Evolutionary conservation across 331 rosid species (phyloP).

Genomic region (Spiraea crenata): DNA sequence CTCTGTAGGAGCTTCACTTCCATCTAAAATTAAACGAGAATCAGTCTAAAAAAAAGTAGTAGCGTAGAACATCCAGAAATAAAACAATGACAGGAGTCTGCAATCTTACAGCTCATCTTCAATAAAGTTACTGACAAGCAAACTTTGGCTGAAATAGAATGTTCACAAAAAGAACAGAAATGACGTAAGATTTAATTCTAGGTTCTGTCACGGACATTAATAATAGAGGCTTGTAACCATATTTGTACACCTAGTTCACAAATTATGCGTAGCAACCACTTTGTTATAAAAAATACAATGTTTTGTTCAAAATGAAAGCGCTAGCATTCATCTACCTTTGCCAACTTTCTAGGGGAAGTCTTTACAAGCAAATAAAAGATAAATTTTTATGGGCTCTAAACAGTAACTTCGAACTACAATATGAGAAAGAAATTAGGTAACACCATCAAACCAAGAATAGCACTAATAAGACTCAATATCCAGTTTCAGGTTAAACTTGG

Average conservation of each 20-base stretch:
- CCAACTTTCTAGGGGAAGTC: background rate
- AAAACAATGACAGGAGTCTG: background rate
- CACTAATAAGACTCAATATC: background rate
- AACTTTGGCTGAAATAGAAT: background rate
- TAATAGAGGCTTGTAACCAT: background rate
- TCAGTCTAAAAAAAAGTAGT: slow-evolving; percentile 5
- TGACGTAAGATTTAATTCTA: background rate
- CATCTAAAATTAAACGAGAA: slow-evolving; percentile 31
- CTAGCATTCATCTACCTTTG: background rate
- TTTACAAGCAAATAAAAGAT: background rate
- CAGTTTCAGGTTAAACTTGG: slow-evolving; percentile 1
- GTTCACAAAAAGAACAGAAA: background rate
- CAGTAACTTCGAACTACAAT: background rate
- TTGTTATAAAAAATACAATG: background rate
- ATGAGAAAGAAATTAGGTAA: background rate
- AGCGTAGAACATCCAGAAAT: background rate
- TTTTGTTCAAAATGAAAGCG: background rate
- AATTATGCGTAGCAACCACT: background rate
- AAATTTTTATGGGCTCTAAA: background rate
- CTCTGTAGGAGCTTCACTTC: slow-evolving; percentile 21
- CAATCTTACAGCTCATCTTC: background rate
- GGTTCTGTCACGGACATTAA: background rate
- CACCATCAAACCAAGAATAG: background rate
- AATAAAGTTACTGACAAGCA: background rate
- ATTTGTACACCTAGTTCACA: background rate